These are phyloP conservation scores for Cyberlindnera suaveolens DNA, from an alignment of 805 yeast genomes.

Conservation along the genomic window DNA sequence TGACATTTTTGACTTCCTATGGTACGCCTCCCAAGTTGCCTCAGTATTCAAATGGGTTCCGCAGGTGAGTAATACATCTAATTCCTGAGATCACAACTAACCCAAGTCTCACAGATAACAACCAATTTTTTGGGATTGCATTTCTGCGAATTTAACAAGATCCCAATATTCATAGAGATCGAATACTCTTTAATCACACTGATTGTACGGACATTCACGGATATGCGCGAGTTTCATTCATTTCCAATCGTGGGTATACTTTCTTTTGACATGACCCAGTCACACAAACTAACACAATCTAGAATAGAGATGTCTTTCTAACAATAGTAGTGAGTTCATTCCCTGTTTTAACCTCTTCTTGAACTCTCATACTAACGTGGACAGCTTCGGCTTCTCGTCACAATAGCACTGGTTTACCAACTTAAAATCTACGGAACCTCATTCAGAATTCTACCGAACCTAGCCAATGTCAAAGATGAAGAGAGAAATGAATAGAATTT, in stretches of 20 bases:
- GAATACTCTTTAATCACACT: neutral
- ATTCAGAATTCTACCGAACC: neutral
- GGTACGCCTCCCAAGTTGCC: conserved; percentile 29
- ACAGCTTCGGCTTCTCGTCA: neutral
- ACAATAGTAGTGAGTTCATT: neutral
- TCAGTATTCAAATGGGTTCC: conserved; percentile 30
- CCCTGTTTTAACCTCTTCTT: neutral
- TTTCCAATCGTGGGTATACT: neutral
- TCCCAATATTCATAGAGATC: neutral
- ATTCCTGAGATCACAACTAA: neutral
- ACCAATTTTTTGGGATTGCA: conserved; percentile 9
- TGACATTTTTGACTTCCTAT: conserved; percentile 36
- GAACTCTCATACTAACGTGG: neutral
- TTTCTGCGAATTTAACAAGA: neutral
- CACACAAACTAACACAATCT: neutral
- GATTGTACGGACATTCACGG: neutral
- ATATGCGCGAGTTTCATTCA: neutral
- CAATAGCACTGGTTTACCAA: neutral
- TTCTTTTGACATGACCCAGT: neutral
- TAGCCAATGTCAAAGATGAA: neutral
- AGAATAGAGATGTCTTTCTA: conserved; percentile 1
- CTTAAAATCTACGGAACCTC: neutral
- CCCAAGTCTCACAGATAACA: conserved; percentile 28
- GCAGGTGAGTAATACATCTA: conserved; percentile 22
- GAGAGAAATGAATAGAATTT: neutral